These are phyloP conservation scores for Erucastrum elatum DNA, from an alignment of 345 rosid genomes.

Conservation along the genomic window DNA sequence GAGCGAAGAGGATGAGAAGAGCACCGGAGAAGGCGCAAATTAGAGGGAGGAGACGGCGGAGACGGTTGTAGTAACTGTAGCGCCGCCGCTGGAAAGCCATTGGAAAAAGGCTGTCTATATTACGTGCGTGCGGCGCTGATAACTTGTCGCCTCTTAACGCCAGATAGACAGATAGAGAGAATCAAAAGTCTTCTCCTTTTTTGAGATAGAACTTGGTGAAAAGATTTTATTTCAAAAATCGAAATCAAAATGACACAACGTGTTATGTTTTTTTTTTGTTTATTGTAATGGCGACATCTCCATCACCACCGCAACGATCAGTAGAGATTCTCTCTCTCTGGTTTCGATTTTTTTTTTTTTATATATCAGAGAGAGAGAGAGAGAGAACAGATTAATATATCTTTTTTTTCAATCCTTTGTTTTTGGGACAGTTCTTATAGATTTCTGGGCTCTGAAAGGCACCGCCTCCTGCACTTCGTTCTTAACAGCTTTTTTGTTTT, in stretches of 20 bases:
- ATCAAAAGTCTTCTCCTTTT: constrained; percentile 18
- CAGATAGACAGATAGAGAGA: constrained; percentile 28
- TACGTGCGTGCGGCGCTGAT: constrained; percentile 27
- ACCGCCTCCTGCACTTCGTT: constrained; percentile 35
- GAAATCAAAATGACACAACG: constrained; percentile 10
- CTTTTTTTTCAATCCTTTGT: background rate
- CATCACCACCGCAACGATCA: constrained; percentile 20
- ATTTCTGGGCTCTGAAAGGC: constrained; percentile 40
- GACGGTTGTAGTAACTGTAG: constrained; percentile 49
- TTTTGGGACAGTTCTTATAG: constrained; percentile 32
- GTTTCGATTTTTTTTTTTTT: background rate
- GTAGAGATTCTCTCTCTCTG: constrained; percentile 1
- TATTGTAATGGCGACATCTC: constrained; percentile 25
- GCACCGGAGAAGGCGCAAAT: constrained; percentile 54
- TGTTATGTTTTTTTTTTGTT: background rate
- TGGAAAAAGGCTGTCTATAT: constrained; percentile 4
- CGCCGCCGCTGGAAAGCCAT: constrained; percentile 87
- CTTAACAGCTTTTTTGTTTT: constrained; percentile 15
- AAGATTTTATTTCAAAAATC: background rate
- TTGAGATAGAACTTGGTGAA: background rate
- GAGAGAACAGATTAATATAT: background rate
- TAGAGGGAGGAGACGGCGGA: constrained; percentile 52
- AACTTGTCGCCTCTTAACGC: constrained; percentile 3
- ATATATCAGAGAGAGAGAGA: background rate
- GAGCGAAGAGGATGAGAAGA: constrained; percentile 65